Conservation (phyloP, 192 early-diverging fungal species). For the Umbelopsis ramanniana region DNA sequence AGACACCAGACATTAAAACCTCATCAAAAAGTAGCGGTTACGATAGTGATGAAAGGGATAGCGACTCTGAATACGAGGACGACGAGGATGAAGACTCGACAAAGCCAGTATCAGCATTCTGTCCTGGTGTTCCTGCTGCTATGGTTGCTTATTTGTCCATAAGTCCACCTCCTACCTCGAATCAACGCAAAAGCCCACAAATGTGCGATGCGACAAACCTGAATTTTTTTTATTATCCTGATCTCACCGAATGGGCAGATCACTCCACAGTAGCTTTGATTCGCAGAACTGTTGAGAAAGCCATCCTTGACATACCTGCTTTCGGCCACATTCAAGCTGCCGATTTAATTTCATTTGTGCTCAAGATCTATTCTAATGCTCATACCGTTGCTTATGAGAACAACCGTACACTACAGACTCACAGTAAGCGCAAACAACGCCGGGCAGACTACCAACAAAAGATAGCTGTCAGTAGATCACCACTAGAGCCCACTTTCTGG, state of each 20-base stretch:
- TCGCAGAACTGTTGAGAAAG: not conserved
- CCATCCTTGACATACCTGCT: not conserved
- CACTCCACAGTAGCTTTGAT: conserved; percentile 34
- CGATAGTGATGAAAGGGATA: not conserved
- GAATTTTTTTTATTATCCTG: conserved; percentile 41
- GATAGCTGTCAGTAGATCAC: not conserved
- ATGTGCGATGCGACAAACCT: conserved; percentile 19
- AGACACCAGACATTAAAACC: not conserved
- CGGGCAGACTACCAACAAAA: conserved; percentile 7
- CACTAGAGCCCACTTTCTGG: not conserved
- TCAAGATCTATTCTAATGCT: conserved; percentile 45
- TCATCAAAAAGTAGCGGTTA: not conserved
- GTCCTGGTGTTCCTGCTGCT: conserved; percentile 42
- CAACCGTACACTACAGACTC: conserved; percentile 29
- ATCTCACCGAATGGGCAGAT: conserved; percentile 25
- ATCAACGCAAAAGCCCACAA: not conserved
- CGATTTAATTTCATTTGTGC: conserved; percentile 28
- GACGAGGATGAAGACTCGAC: conserved; percentile 14
- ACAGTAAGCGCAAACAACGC: conserved; percentile 24
- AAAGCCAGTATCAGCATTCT: conserved; percentile 27
- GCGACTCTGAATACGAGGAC: not conserved
- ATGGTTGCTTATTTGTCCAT: conserved; percentile 38
- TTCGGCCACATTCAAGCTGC: conserved; percentile 23
- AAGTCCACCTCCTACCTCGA: conserved; percentile 24
- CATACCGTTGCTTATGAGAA: conserved; percentile 35